Base-by-base conservation (phyloP, 2,329 filamentous ascomycete genomes). In the Aspergillus quadricinctus region DNA sequence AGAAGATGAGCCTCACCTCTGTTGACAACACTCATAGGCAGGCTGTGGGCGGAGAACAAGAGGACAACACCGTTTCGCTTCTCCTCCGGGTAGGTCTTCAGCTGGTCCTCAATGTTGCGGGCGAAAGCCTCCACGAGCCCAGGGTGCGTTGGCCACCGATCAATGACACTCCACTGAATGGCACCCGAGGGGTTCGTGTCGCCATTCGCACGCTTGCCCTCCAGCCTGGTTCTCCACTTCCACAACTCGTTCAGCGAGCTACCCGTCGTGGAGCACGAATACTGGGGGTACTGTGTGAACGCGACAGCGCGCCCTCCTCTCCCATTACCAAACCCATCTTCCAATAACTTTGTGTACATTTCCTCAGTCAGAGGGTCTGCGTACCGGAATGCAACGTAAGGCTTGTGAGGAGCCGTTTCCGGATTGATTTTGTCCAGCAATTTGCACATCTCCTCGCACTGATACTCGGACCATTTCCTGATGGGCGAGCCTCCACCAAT, bases 401-500 rank as follows among this genome's bases (percentile, higher is more conserved):
- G 94, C 73, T 94, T 97, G 73, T 99, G 94, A 5, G 94, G 94
- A 3, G 94, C 94, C 1, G 92, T 96, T 70, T 96, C 89, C 5
- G 94, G 94, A 1, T 89, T 95, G 58, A 91, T 88, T 65, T 88
- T 83, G 80, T 99, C 94, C 52, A 99, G 82, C 52, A 97, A 84
- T 80, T 96, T 97, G 83, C 94, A 99, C 91, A 97, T 97, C 76
- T 97, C 92, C 57, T 82, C 81, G 57, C 86, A 92, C 75, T 99
- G 94, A 70, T 94, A 87, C 75, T 99, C 94, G 25, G 92, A 96
- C 95, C 95, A 99, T 74, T 95, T 95, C 64, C 93, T 87, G 72
- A 99, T 99, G 1, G 94, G 94, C 21, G 92, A 97, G n/a, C 94
- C 94, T 60, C 94, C 94, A 57, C 94, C 94, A 69, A 99, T 99